Base-by-base conservation (phyloP, 305 asterid species). In the Fraxinus xanthoxyloides region DNA sequence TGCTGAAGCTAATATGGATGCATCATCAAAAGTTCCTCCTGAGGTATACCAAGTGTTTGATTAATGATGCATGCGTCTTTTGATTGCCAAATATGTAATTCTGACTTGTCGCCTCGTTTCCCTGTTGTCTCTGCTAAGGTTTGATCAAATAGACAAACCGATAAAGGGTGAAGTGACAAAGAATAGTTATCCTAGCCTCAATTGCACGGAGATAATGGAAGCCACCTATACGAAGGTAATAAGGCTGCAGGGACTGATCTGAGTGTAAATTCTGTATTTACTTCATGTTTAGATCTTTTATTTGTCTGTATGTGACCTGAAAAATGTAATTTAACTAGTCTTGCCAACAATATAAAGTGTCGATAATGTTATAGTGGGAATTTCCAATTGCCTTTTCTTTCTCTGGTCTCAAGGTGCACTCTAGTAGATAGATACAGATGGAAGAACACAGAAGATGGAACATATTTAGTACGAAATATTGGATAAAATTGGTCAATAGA, bases 11-110 rank as follows among this genome's bases (percentile, higher is more conserved):
- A 87, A 79, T 46, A 40, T 81, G 61, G 82, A 80, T 77, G 77
- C 91, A 30, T 59, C 90, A 56, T 69, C 91, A 31, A 46, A 80
- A 48, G 89, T 81, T 34, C 83, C 92, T 79, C 79, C 89, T n/a
- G 88, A 92, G 94, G 98, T 92, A 86, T 72, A 85, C 65, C 35
- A 19, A 7, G 15, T 23, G 13, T 32, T 80, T 78, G 30, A 21
- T 26, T 35, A 31, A 65, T 76, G 2, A 12, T 7, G 73, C 28
- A 5, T 12, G 19, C 19, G 1, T 0, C 26, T 46, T 51, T n/a
- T 0, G 48, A 32, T 6, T 1, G 38, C 56, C 63, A 8, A 3
- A 28, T 28, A 43, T 65, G 21, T 74, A 24, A 38, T 80, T 70
- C 85, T 86, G 82, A 86, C 77, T 21, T 23, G 5, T 65, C 78